A percentile compares a stretch with the other conserved stretches of the same genome.
Evolutionary conservation across 352 stramenopile genomes (phyloP).

Genomic region (Salisapilia sapeloensis): DNA sequence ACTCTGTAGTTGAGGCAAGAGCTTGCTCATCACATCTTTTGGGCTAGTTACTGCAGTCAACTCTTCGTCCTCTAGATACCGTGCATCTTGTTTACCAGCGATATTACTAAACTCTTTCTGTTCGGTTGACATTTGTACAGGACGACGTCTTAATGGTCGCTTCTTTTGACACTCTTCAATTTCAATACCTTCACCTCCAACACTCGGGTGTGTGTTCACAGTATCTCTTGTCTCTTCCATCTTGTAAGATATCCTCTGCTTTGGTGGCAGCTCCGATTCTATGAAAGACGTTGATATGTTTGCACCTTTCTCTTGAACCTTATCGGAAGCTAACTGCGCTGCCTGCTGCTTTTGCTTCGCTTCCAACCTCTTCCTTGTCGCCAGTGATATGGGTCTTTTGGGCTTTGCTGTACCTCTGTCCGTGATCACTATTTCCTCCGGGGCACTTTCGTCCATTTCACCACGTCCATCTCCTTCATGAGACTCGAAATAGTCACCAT

Average conservation of each 20-base stretch:
- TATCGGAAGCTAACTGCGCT: no score
- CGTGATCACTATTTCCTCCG: background rate
- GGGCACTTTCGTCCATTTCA: slow-evolving; percentile 3
- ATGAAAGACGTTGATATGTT: no score
- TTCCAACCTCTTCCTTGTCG: slow-evolving; percentile 43
- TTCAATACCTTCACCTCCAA: no score
- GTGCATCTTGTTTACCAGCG: slow-evolving; percentile 37
- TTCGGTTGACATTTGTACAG: no score
- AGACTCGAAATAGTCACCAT: slow-evolving; percentile 4
- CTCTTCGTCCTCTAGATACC: slow-evolving; percentile 45
- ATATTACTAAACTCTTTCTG: no score
- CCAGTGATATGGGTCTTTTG: slow-evolving; percentile 11
- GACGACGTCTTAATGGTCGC: no score
- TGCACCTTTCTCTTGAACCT: no score
- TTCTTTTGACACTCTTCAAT: no score
- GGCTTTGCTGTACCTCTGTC: background rate
- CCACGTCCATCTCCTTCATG: slow-evolving; percentile 6
- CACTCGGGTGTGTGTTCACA: no score
- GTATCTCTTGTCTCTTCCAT: no score
- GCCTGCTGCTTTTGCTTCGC: slow-evolving; percentile 36
- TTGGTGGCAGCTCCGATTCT: no score
- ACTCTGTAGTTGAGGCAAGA: slow-evolving; percentile 13
- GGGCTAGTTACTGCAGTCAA: slow-evolving; percentile 30
- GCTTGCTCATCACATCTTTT: slow-evolving; percentile 27
- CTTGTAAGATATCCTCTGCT: no score